Evolutionary conservation across 768 basidiomycete species (phyloP).

Genomic region (Agaricus bisporus): DNA sequence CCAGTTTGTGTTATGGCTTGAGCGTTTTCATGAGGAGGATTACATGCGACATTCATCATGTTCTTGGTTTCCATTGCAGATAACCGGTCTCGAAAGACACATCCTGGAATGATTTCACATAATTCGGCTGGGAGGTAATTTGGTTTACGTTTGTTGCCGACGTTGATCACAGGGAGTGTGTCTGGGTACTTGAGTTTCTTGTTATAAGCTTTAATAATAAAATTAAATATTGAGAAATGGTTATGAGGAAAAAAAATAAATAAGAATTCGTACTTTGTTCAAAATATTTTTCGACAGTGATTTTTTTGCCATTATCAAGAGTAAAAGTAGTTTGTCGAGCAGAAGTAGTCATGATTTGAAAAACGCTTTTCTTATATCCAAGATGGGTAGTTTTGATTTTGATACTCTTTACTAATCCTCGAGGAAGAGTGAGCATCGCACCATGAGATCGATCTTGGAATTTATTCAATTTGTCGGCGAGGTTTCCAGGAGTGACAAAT

Average conservation of each 20-base stretch:
- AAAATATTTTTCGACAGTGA: constrained; percentile 63
- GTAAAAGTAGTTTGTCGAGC: constrained; percentile 17
- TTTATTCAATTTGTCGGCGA: constrained; percentile 46
- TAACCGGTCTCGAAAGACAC: constrained; percentile 53
- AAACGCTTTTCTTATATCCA: constrained; percentile 41
- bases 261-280: constrained; percentile 36
- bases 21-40: constrained; percentile 52
- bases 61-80: constrained; percentile 46
- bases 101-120: constrained; percentile 53
- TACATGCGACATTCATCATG: constrained; percentile 65
- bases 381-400: constrained; percentile 53
- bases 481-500: constrained; percentile 49
- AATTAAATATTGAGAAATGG: not conserved
- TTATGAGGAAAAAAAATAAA: not conserved
- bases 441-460: constrained; percentile 36
- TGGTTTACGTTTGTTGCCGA: constrained; percentile 26
- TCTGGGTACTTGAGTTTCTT: constrained; percentile 38
- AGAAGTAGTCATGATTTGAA: constrained; percentile 11
- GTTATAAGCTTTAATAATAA: constrained; percentile 42
- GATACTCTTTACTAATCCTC: constrained; percentile 42
- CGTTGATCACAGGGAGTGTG: constrained; percentile 43
- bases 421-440: constrained; percentile 37
- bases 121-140: constrained; percentile 57
- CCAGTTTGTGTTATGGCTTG: constrained; percentile 50
- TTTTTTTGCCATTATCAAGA: constrained; percentile 27